These are phyloP conservation scores for Lachancea lanzarotensis DNA, from an alignment of 805 yeast genomes.

Conservation along the genomic window DNA sequence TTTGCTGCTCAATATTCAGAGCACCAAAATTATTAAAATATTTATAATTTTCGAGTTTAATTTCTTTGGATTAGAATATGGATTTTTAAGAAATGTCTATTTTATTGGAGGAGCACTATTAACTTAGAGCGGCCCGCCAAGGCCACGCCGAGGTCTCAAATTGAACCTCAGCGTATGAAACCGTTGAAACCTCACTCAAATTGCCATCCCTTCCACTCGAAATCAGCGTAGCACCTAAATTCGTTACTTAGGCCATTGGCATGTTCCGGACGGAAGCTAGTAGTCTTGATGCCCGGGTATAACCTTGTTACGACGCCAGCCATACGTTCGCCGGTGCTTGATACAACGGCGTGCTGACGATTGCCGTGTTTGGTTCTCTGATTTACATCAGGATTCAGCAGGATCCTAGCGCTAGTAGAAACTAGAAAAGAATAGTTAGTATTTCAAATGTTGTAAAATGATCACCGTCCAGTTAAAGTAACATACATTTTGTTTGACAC, in stretches of 20 bases:
- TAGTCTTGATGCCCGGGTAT: conserved; percentile 59
- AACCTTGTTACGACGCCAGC: conserved; percentile 48
- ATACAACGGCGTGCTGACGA: conserved; percentile 45
- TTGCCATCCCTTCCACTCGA: conserved; percentile 64
- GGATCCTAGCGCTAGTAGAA: conserved; percentile 53
- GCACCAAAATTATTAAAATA: no score
- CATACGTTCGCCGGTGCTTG: conserved; percentile 91
- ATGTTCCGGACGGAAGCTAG: conserved; percentile 72
- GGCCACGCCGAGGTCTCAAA: no score
- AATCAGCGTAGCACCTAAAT: conserved; percentile 77
- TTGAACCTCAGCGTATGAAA: no score
- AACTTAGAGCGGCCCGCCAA: no score
- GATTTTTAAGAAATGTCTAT: no score
- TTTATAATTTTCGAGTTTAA: no score
- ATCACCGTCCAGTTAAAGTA: not conserved
- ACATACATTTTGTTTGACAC: conserved; percentile 62
- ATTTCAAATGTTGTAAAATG: not conserved
- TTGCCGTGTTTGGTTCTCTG: conserved; percentile 37
- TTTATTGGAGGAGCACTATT: no score
- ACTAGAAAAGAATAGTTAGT: conserved; percentile 25
- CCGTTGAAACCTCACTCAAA: conserved; percentile 22
- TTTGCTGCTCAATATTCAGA: no score
- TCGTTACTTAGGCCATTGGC: conserved; percentile 83
- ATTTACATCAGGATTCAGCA: conserved; percentile 40
- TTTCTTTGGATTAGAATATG: no score